phyloP scores from a whole-genome alignment of 257 asterid genomes.

The Solanum pimpinellifolium region DNA sequence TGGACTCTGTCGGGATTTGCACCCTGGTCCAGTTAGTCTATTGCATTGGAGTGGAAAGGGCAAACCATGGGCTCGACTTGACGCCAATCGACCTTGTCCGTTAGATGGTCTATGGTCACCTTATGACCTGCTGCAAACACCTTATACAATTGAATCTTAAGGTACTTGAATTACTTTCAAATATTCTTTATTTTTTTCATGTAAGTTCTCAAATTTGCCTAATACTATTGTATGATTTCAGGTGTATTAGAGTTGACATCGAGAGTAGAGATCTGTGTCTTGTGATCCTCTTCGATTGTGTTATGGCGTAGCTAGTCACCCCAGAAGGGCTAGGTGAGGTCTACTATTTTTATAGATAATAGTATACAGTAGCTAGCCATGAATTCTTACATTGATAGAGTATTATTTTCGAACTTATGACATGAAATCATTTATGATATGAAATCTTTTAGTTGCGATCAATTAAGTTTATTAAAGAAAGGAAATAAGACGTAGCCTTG shows the following conservation, averaged over 20 bases:
- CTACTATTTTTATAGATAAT: background rate
- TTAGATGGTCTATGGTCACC: conserved; percentile 92
- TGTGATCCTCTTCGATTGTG: conserved; percentile 56
- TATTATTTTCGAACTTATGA: background rate
- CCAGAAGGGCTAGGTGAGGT: background rate
- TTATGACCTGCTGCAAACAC: conserved; percentile 57
- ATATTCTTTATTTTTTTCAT: background rate
- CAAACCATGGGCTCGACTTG: conserved; percentile 85
- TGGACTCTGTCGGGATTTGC: conserved; percentile 77
- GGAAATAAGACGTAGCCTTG: background rate
- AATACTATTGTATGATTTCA: background rate
- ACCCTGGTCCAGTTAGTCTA: conserved; percentile 85
- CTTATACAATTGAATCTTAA: conserved; percentile 54
- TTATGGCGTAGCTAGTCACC: background rate
- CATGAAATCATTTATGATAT: background rate
- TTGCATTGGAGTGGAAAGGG: conserved; percentile 99
- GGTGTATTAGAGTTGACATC: background rate
- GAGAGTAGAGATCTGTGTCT: conserved; percentile 55
- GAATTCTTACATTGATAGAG: background rate
- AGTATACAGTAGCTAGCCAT: background rate
- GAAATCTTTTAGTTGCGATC: background rate
- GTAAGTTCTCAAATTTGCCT: background rate
- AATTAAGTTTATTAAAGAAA: background rate
- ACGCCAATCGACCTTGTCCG: conserved; percentile 65
- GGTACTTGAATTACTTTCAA: conserved; percentile 4